Evolutionary conservation across 257 asterid species (phyloP).

Genomic region (Schizonepeta tenuifolia): DNA sequence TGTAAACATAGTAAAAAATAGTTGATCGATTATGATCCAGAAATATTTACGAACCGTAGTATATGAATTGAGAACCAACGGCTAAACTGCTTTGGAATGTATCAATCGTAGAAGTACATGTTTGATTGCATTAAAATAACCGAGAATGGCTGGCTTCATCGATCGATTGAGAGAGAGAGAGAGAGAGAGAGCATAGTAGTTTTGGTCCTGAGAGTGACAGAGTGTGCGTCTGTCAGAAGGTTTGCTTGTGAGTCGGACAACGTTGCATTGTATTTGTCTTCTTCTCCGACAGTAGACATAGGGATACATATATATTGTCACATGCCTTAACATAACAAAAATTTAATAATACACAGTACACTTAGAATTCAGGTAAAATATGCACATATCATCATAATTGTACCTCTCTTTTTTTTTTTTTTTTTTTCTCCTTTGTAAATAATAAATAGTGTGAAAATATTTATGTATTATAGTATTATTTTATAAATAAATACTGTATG

Average conservation of each 20-base stretch:
- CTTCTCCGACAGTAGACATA: not conserved
- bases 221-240: not conserved
- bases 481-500: too few species aligned
- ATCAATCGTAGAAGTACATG: slow-evolving; percentile 28
- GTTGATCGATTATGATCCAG: too few species aligned
- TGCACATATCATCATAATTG: not conserved
- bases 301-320: too few species aligned
- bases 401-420: too few species aligned
- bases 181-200: not conserved
- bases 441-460: too few species aligned
- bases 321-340: not conserved
- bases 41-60: not conserved
- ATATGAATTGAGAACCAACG: not conserved
- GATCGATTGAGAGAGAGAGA: not conserved
- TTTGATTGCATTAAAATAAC: slow-evolving; percentile 26
- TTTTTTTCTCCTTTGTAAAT: too few species aligned
- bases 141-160: not conserved
- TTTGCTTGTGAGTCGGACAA: not conserved
- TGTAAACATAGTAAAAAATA: too few species aligned
- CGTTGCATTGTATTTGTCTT: not conserved
- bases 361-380: not conserved
- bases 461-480: too few species aligned
- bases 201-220: not conserved
- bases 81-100: slow-evolving; percentile 28
- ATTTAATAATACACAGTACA: too few species aligned